Base-by-base conservation (phyloP, 108 stramenopile species). In the Fragilaria crotonensis region DNA sequence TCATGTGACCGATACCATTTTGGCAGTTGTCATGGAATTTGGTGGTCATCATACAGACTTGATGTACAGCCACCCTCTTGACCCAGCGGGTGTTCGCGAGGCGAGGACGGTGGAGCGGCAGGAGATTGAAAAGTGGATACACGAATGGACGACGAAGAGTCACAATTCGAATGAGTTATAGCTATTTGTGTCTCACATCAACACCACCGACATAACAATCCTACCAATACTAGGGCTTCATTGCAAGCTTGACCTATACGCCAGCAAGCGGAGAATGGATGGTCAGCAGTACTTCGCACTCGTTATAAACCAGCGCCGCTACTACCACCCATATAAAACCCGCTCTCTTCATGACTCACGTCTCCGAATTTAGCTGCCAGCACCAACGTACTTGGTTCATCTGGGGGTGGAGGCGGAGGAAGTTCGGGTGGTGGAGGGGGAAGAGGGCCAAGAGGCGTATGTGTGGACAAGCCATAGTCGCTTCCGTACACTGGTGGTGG, bases 1-100 rank as follows among this genome's bases (percentile, higher is more conserved):
- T 23, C 41, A 72, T 47, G 41, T 25, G 58, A 45, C 25, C 18
- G 48, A 36, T 3, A 68, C 64, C 46, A 59, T 89, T 14, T 49
- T 72, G 7, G 83, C 90, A 5, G 30, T 93, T 9, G 53, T 86
- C 18, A 71, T 95, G 31, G 80, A 87, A 0, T 55, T 71, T 25
- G 95, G 87, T 30, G 92, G 84, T 0, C 95, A 96, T 57, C 95
- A 96, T 54, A 64, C 86, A 25, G 95, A 96, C 62, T 70, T 94
- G 17, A 86, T 91, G 84, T 92, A 81, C 61, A 56, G 67, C 22
- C 51, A 72, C 48, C 50, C 48, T 7, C 32, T 74, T 11, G 94
- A 95, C 70, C 82, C 91, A 1, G 54, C 45, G 1, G 73, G 74
- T 31, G 77, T 85, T 7, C 29, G 59, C 17, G 32, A 72, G 3